Evolutionary conservation across 1,139 yeast species (phyloP).

Genomic region (Magnusiomyces clavatus): DNA sequence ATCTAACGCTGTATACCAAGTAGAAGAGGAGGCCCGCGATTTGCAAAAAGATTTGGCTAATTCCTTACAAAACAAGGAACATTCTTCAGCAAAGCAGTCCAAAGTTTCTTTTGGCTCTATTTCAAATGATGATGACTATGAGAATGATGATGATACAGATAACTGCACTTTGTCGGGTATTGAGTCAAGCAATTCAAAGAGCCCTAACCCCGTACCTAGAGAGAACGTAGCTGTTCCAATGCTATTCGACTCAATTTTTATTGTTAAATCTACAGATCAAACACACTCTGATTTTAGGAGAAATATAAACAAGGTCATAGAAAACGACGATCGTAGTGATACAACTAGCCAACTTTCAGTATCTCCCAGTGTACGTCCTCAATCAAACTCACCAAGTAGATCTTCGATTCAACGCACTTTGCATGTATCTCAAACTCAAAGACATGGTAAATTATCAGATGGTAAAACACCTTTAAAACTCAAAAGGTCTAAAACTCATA

Average conservation of each 20-base stretch:
- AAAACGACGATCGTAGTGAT: conserved; percentile 27
- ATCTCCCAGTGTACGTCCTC: not conserved
- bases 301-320: conserved; percentile 44
- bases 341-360: conserved; percentile 19
- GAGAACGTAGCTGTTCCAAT: conserved; percentile 49
- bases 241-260: conserved; percentile 64
- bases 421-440: conserved; percentile 11
- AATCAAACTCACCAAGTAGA: not conserved
- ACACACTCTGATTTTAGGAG: conserved; percentile 43
- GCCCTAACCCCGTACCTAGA: conserved; percentile 14
- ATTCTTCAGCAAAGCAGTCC: too few relatives aligned
- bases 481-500: conserved; percentile 57
- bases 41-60: not conserved
- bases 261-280: conserved; percentile 49
- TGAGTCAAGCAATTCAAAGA: conserved; percentile 5
- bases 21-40: conserved; percentile 44
- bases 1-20: conserved; percentile 50
- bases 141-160: conserved; percentile 2
- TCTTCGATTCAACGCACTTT: conserved; percentile 2
- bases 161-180: not conserved
- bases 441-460: conserved; percentile 12
- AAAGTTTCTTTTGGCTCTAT: too few relatives aligned
- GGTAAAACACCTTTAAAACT: conserved; percentile 42
- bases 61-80: not conserved
- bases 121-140: not conserved